Conservation (phyloP, 257 asterid species). For the Fraxinus cuspidata region DNA sequence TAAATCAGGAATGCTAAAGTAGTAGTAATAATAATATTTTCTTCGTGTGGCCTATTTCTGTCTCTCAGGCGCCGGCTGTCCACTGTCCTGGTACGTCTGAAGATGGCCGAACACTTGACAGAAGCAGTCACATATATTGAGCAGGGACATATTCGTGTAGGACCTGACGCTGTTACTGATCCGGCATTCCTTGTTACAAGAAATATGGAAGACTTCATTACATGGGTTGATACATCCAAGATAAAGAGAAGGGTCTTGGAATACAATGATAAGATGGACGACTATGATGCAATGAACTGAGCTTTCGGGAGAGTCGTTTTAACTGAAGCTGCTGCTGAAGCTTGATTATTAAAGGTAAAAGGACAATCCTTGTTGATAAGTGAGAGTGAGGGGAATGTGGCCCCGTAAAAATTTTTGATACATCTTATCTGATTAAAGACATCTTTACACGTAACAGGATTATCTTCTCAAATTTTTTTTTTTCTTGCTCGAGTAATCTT, state of each 20-base stretch:
- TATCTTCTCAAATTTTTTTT: no score
- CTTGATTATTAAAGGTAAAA: not conserved
- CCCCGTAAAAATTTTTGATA: no score
- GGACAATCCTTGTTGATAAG: no score
- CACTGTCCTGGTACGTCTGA: slow-evolving; percentile 52
- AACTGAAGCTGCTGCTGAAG: not conserved
- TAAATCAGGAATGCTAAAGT: not conserved
- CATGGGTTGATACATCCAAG: slow-evolving; percentile 96
- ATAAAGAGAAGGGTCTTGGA: slow-evolving; percentile 82
- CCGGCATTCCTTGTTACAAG: slow-evolving; percentile 86
- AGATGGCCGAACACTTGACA: slow-evolving; percentile 68
- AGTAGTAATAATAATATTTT: not conserved
- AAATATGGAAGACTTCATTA: slow-evolving; percentile 88
- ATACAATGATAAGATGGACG: slow-evolving; percentile 85
- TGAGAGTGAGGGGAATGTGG: no score
- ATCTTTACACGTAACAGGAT: no score
- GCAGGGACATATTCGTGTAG: slow-evolving; percentile 95
- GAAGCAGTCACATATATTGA: slow-evolving; percentile 89
- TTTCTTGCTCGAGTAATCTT: no score
- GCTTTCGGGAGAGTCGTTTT: not conserved
- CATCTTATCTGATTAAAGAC: no score
- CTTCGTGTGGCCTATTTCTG: not conserved
- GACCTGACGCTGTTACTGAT: slow-evolving; percentile 83
- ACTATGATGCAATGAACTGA: slow-evolving; percentile 76
- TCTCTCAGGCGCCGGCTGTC: slow-evolving; percentile 78